phyloP scores from a whole-genome alignment of 2,329 filamentous ascomycete species.

The Colletotrichum spaethianum region DNA sequence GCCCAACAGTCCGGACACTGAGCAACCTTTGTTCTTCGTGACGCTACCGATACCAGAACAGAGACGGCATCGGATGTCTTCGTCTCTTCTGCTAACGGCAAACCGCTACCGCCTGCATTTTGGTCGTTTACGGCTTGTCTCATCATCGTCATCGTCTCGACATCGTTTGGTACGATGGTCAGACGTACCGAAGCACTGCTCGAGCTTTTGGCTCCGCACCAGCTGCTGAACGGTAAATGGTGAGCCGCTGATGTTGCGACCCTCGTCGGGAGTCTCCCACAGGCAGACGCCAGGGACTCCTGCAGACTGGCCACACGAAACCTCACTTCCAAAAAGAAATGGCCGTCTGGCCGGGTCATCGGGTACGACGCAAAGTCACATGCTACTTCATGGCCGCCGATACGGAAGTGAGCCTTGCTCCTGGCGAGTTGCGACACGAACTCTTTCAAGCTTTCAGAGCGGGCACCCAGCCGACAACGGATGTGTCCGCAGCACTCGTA shows the following conservation, averaged over 20 bases:
- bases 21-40: neutral
- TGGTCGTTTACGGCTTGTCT: neutral
- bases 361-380: neutral
- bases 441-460: neutral
- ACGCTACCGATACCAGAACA: neutral
- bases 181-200: slow-evolving; percentile 1
- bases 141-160: neutral
- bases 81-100: neutral
- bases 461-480: neutral
- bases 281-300: neutral
- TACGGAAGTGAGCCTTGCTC: neutral
- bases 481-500: slow-evolving; percentile 5
- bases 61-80: neutral
- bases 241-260: neutral
- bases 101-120: neutral
- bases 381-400: neutral
- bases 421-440: neutral
- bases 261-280: neutral
- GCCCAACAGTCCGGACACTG: neutral
- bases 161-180: neutral
- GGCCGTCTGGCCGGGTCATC: neutral
- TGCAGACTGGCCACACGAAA: slow-evolving; percentile 7
- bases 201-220: slow-evolving; percentile 4
- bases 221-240: slow-evolving; percentile 6
- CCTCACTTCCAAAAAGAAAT: slow-evolving; percentile 1